Percentiles rank a stretch among this genome's conserved stretches.
These are phyloP conservation scores for Hansfordia pulvinata DNA, from an alignment of 2,329 filamentous ascomycete species.

Conservation along the genomic window DNA sequence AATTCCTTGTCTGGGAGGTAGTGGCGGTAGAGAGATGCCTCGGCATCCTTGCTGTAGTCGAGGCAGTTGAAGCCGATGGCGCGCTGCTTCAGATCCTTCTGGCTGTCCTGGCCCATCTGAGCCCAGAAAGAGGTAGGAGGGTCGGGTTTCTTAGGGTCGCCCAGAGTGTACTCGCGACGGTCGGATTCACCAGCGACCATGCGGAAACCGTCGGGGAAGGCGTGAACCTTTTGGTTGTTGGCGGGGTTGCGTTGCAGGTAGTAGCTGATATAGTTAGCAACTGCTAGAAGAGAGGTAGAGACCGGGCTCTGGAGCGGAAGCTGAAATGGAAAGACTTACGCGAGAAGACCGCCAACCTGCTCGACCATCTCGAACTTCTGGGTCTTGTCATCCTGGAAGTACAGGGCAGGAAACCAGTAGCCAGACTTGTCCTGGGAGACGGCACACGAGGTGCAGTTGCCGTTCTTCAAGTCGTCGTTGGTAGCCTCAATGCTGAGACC, in stretches of 20 bases:
- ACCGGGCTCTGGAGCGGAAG: no score
- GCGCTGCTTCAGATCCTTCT: slow-evolving; percentile 60
- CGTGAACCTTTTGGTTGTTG: slow-evolving; percentile 42
- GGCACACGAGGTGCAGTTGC: slow-evolving; percentile 67
- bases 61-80: slow-evolving; percentile 92
- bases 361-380: slow-evolving; percentile 54
- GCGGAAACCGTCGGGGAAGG: slow-evolving; percentile 65
- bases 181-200: slow-evolving; percentile 68
- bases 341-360: slow-evolving; percentile 73
- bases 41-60: slow-evolving; percentile 55
- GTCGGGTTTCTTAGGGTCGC: slow-evolving; percentile 51
- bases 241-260: slow-evolving; percentile 57
- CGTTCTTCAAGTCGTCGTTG: slow-evolving; percentile 41
- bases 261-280: slow-evolving; percentile 38
- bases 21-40: slow-evolving; percentile 70
- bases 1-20: slow-evolving; percentile 67
- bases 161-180: slow-evolving; percentile 56
- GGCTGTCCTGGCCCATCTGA: slow-evolving; percentile 45
- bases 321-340: slow-evolving; percentile 39
- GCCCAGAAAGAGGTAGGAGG: slow-evolving; percentile 59
- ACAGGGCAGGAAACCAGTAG: slow-evolving; percentile 73
- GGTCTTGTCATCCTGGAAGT: slow-evolving; percentile 56
- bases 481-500: slow-evolving; percentile 49
- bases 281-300: not conserved
- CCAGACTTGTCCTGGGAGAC: slow-evolving; percentile 74